A percentile compares a stretch with the other conserved stretches of the same genome.
Conservation (phyloP, 23 red algal species). For the Gracilaria domingensis region DNA sequence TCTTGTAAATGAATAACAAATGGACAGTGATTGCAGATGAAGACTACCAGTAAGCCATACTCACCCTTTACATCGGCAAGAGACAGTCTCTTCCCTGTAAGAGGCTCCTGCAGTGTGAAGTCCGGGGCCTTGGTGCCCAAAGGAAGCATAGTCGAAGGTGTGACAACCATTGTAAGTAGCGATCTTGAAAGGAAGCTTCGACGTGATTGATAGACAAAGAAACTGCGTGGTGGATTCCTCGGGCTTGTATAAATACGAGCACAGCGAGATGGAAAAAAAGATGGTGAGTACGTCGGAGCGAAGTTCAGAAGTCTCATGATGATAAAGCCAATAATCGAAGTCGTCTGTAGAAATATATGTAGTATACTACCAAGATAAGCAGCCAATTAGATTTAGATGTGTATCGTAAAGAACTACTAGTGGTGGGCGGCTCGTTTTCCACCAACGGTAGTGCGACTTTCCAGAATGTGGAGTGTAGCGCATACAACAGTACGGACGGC, state of each 20-base stretch:
- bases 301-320: neutral
- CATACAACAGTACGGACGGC: too few relatives aligned
- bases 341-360: neutral
- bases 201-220: neutral
- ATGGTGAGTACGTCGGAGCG: neutral
- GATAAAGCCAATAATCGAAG: neutral
- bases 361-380: too few relatives aligned
- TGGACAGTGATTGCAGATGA: conserved; percentile 87
- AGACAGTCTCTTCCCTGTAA: conserved; percentile 60
- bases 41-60: conserved; percentile 61
- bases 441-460: too few relatives aligned
- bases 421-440: too few relatives aligned
- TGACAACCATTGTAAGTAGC: conserved; percentile 47
- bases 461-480: too few relatives aligned
- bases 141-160: conserved; percentile 60
- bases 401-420: too few relatives aligned
- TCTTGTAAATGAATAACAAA: conserved; percentile 71
- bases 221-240: neutral
- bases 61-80: conserved; percentile 59
- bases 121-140: conserved; percentile 65
- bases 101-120: conserved; percentile 62
- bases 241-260: neutral
- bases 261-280: neutral
- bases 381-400: neutral
- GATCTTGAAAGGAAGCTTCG: conserved; percentile 6